Conservation (phyloP, 2,329 filamentous ascomycete genomes). For the Epichloe uncinata region DNA sequence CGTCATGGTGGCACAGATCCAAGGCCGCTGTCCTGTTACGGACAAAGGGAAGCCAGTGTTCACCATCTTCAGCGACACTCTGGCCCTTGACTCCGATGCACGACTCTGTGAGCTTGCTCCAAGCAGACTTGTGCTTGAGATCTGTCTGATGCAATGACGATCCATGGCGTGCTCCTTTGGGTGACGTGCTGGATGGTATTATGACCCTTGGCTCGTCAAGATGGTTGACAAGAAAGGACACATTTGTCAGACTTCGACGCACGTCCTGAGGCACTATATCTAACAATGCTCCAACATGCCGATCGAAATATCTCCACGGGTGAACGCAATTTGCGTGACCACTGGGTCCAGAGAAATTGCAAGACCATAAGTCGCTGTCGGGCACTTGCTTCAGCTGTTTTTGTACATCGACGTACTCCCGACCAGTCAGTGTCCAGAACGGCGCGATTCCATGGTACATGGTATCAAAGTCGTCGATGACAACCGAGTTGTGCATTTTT, state of each 20-base stretch:
- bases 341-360: conserved; percentile 14
- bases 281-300: conserved; percentile 18
- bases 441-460: conserved; percentile 27
- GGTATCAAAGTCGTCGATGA: conserved; percentile 38
- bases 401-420: conserved; percentile 18
- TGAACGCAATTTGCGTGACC: conserved; percentile 22
- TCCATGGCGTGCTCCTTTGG: too few relatives aligned
- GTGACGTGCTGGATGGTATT: conserved; percentile 9
- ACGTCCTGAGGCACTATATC: conserved; percentile 7
- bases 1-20: neutral
- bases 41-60: neutral
- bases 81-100: neutral
- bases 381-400: conserved; percentile 10
- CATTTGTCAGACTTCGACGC: conserved; percentile 18
- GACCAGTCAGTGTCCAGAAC: conserved; percentile 25
- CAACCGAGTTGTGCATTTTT: conserved; percentile 21
- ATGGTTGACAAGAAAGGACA: conserved; percentile 31
- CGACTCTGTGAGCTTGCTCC: neutral
- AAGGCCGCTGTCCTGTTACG: neutral
- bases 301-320: conserved; percentile 18
- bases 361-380: conserved; percentile 25
- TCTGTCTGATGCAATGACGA: neutral
- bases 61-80: too few relatives aligned
- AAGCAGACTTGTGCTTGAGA: neutral
- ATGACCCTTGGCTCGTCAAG: conserved; percentile 34